A percentile compares a stretch with the other conserved stretches of the same genome.
Conservation (phyloP, 192 early-diverging fungal species). For the Pecoramyces ruminantium region DNA sequence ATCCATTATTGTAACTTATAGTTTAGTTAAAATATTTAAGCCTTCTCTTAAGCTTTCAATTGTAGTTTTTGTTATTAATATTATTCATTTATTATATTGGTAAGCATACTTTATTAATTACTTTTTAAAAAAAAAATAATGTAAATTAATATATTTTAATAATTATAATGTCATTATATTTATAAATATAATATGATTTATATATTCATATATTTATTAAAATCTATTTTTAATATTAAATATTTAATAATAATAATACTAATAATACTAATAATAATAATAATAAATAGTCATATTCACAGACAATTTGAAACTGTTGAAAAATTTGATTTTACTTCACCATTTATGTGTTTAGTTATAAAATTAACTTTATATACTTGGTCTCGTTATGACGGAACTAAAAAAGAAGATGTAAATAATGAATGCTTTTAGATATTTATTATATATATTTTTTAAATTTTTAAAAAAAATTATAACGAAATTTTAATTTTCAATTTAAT, state of each 20-base stretch:
- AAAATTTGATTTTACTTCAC: slow-evolving; percentile 68
- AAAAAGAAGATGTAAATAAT: slow-evolving; percentile 9
- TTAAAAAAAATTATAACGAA: too few relatives aligned
- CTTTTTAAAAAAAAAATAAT: too few relatives aligned
- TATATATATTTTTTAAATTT: too few relatives aligned
- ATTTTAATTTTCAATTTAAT: too few relatives aligned
- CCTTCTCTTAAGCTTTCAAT: not conserved
- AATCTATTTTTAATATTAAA: too few relatives aligned
- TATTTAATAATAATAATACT: too few relatives aligned
- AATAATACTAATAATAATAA: too few relatives aligned
- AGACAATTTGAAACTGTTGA: slow-evolving; percentile 4
- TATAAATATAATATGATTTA: too few relatives aligned
- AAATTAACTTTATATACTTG: slow-evolving; percentile 80
- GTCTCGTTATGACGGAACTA: slow-evolving; percentile 59
- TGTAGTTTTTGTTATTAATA: not conserved
- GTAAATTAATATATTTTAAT: too few relatives aligned
- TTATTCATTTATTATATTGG: not conserved
- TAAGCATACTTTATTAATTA: not conserved
- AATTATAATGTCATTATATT: too few relatives aligned
- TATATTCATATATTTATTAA: too few relatives aligned
- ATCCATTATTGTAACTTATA: not conserved
- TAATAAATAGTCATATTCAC: not conserved
- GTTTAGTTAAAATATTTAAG: not conserved
- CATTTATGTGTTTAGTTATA: slow-evolving; percentile 90
- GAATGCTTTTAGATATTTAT: too few relatives aligned